Evolutionary conservation across 1,139 yeast genomes (phyloP), one percentile per base, ranked within the genome.

Genomic region (Hansenula sp.): DNA sequence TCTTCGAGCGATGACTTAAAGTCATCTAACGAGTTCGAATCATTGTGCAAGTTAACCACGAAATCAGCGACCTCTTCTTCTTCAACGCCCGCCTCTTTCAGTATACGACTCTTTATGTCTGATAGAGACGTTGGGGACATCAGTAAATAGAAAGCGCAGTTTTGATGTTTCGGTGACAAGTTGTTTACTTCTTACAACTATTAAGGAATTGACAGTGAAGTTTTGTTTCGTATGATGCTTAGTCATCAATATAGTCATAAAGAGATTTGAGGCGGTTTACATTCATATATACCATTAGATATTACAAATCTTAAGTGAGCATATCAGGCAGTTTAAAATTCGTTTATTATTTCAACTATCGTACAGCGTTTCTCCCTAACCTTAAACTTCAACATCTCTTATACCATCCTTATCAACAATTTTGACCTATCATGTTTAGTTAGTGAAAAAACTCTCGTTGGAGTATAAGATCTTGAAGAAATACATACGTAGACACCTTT

Each of bases 371-470:
- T 21, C n/a, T n/a, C 12, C 19, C 19, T 29, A 12, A n/a, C n/a
- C 37, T 33, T 36, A 44, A 11, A 43, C n/a, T 9, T 77, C 84
- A 36, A 76, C 65, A 33, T 67, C 71, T 61, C 79, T 78, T 51
- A 84, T 68, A 45, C 94, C 94, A 47, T 82, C 79, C 61, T 84
- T 79, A 59, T 81, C 88, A 32, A 91, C 86, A 37, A 85, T 77
- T 66, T 90, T 89, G 43, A 89, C 77, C 57, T 72, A 50, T 27
- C 35, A 17, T 9, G n/a, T 42, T 43, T 43, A 50, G 51, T 49
- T 40, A 24, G 32, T 18, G 46, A 33, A 28, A 44, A 45, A 30
- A n/a, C n/a, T n/a, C n/a, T n/a, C n/a, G n/a, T n/a, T n/a, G n/a
- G n/a, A n/a, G n/a, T n/a, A n/a, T n/a, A n/a, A n/a, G n/a, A n/a